Evolutionary conservation across 768 basidiomycete genomes (phyloP).

Genomic region (Hirschioporus abietinus): DNA sequence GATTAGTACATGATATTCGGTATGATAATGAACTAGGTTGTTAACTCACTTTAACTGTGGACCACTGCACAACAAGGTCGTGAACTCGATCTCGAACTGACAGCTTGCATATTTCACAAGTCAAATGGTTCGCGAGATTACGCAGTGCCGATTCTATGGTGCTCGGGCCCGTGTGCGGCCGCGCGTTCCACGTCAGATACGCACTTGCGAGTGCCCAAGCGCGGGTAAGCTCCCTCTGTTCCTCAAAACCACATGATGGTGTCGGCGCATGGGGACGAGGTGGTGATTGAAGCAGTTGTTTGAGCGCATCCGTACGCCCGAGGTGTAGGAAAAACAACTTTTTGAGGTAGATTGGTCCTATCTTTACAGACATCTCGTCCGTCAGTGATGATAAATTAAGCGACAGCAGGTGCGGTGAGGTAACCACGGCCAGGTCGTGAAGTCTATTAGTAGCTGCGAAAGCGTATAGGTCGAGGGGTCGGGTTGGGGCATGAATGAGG

Average conservation of each 20-base stretch:
- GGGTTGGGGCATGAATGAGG: conserved; percentile 29
- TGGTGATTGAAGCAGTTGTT: conserved; percentile 21
- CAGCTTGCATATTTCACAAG: conserved; percentile 25
- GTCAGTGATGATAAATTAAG: conserved; percentile 29
- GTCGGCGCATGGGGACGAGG: conserved; percentile 22
- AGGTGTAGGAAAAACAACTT: conserved; percentile 35
- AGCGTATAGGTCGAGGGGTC: conserved; percentile 36
- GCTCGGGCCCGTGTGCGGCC: conserved; percentile 25
- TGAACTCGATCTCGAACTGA: conserved; percentile 22
- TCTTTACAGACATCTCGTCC: conserved; percentile 31
- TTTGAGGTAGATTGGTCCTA: conserved; percentile 38
- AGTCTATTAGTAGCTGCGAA: conserved; percentile 34
- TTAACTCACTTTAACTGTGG: conserved; percentile 26
- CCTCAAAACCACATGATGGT: conserved; percentile 18
- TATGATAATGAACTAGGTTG: background rate
- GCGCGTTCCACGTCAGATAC: conserved; percentile 32
- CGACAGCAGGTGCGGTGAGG: conserved; percentile 35
- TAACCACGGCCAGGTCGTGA: conserved; percentile 31
- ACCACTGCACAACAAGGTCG: conserved; percentile 26
- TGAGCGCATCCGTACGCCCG: conserved; percentile 30
- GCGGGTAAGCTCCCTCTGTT: conserved; percentile 30
- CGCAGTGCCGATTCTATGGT: conserved; percentile 23
- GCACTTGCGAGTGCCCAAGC: conserved; percentile 35
- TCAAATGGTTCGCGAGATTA: conserved; percentile 23
- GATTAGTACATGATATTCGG: conserved; percentile 11